Evolutionary conservation across 148 eudicot genomes (phyloP).

Genomic region (Simmondsia chinensis): DNA sequence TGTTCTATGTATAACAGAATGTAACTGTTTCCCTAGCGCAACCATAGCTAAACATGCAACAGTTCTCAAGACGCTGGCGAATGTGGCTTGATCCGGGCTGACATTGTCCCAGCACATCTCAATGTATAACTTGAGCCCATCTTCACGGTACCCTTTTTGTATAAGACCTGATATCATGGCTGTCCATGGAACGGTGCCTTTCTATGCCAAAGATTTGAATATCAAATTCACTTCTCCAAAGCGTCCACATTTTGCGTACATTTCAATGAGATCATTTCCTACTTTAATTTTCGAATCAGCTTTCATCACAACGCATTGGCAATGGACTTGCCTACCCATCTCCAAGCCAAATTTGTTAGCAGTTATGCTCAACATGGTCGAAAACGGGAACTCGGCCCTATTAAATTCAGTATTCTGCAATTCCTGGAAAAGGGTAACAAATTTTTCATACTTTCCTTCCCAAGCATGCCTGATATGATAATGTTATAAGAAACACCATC

Average conservation of each 20-base stretch:
- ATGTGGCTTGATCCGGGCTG: slow-evolving; percentile 62
- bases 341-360: slow-evolving; percentile 28
- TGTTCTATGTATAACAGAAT: slow-evolving; percentile 29
- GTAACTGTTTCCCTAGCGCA: slow-evolving; percentile 65
- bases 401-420: slow-evolving; percentile 31
- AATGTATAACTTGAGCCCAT: slow-evolving; percentile 39
- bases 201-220: slow-evolving; percentile 28
- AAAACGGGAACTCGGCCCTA: slow-evolving; percentile 46
- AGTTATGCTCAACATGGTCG: slow-evolving; percentile 61
- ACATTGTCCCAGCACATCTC: slow-evolving; percentile 38
- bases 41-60: slow-evolving; percentile 55
- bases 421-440: slow-evolving; percentile 35
- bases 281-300: slow-evolving; percentile 36
- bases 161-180: slow-evolving; percentile 67
- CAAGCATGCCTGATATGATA: slow-evolving; percentile 46
- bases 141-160: slow-evolving; percentile 42
- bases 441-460: slow-evolving; percentile 36
- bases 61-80: slow-evolving; percentile 55
- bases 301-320: slow-evolving; percentile 47
- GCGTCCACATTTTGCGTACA: slow-evolving; percentile 74
- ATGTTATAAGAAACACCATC: slow-evolving; percentile 72
- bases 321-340: slow-evolving; percentile 66
- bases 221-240: slow-evolving; percentile 46
- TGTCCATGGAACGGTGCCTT: slow-evolving; percentile 62
- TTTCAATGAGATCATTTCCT: slow-evolving; percentile 60